phyloP scores from a whole-genome alignment of 164 flowering plant species.

The Kalanchoe fedtschenkoi region DNA sequence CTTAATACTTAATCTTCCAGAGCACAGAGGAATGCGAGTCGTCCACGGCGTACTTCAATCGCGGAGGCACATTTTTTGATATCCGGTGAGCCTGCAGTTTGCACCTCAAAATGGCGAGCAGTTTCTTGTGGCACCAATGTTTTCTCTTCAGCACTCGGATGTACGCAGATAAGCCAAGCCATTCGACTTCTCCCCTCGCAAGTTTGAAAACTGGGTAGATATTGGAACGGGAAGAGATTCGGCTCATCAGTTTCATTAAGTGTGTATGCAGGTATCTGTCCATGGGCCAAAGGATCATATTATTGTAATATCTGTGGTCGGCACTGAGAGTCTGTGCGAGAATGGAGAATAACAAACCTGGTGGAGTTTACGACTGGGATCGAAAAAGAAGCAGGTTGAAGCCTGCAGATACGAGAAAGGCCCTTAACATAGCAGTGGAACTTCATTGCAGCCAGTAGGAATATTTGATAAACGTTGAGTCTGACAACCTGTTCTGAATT shows the following conservation, averaged over 20 bases:
- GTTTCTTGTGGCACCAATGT: constrained; percentile 40
- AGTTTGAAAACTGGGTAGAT: constrained; percentile 37
- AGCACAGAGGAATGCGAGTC: constrained; percentile 47
- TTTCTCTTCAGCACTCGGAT: constrained; percentile 49
- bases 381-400: constrained; percentile 16
- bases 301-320: too few relatives aligned
- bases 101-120: constrained; percentile 39
- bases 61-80: constrained; percentile 14
- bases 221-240: constrained; percentile 13
- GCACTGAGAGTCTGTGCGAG: neutral
- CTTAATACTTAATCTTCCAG: constrained; percentile 48
- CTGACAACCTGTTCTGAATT: constrained; percentile 64
- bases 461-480: constrained; percentile 75
- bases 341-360: constrained; percentile 48
- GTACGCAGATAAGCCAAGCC: constrained; percentile 81
- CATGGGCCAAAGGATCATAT: neutral
- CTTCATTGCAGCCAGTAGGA: constrained; percentile 86
- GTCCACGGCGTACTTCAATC: constrained; percentile 49
- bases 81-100: constrained; percentile 19
- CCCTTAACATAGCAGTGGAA: constrained; percentile 56
- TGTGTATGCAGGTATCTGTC: constrained; percentile 50
- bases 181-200: constrained; percentile 44
- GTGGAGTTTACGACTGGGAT: constrained; percentile 34
- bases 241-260: constrained; percentile 44
- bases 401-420: constrained; percentile 25